These are phyloP conservation scores for Pichia insulana DNA, from an alignment of 805 yeast species.

Conservation along the genomic window DNA sequence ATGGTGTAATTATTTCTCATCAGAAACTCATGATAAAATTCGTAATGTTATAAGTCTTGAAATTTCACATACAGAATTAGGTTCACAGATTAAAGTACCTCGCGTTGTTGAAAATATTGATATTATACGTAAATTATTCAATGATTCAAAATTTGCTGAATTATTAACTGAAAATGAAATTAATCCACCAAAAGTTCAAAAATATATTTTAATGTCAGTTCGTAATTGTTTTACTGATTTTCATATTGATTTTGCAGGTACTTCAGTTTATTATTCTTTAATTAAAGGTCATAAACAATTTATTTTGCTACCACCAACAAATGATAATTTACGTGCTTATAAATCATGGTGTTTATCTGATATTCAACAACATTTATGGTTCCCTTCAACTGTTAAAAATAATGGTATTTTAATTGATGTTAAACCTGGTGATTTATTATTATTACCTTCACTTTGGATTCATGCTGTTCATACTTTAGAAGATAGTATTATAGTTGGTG, in stretches of 20 bases:
- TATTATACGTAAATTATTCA: constrained; percentile 63
- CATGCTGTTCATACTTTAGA: constrained; percentile 80
- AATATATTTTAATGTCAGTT: constrained; percentile 82
- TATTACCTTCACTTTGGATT: constrained; percentile 90
- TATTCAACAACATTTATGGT: constrained; percentile 55
- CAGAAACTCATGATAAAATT: constrained; percentile 49
- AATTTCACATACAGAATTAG: constrained; percentile 49
- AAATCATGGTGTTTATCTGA: constrained; percentile 64
- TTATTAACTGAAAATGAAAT: constrained; percentile 6
- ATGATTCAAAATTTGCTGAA: constrained; percentile 1
- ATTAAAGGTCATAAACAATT: constrained; percentile 69
- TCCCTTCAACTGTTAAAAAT: constrained; percentile 41
- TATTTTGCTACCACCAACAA: constrained; percentile 72
- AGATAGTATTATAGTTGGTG: constrained; percentile 80
- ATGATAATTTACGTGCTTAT: constrained; percentile 50
- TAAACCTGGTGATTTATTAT: constrained; percentile 60
- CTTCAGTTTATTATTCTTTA: constrained; percentile 82
- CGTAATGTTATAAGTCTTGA: constrained; percentile 79
- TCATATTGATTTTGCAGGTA: constrained; percentile 88
- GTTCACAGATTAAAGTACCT: constrained; percentile 51
- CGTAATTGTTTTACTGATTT: constrained; percentile 76
- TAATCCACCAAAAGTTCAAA: constrained; percentile 51
- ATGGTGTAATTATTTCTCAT: constrained; percentile 68
- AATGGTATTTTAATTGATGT: constrained; percentile 28
- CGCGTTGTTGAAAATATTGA: constrained; percentile 55